Conservation (phyloP, 2,329 filamentous ascomycete genomes). For the Epichloe sibirici region DNA sequence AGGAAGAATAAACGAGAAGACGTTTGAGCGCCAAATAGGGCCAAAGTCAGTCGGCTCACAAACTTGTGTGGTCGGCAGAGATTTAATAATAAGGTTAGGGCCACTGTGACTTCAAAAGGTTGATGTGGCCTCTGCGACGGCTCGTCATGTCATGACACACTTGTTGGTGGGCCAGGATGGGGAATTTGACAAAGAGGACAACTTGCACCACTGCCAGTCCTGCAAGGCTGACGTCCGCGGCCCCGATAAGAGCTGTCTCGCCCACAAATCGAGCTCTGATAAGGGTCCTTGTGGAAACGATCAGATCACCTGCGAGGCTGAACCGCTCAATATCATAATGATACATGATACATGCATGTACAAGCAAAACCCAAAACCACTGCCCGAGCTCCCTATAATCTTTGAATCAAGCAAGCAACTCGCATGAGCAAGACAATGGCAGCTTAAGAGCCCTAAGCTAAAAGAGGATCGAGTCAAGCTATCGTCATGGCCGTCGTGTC, state of each 20-base stretch:
- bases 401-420: background rate
- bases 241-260: conserved; percentile 6
- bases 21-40: too few species aligned
- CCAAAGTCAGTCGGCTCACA: background rate
- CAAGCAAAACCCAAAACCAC: background rate
- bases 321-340: background rate
- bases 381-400: too few species aligned
- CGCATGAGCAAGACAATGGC: background rate
- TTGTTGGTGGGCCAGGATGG: conserved; percentile 2
- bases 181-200: conserved; percentile 22
- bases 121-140: conserved; percentile 22
- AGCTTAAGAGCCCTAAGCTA: background rate
- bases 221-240: background rate
- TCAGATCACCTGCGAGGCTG: background rate
- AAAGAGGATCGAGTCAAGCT: background rate
- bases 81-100: background rate
- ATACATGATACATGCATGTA: background rate
- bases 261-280: conserved; percentile 1
- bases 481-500: conserved; percentile 2
- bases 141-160: conserved; percentile 8
- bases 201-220: too few species aligned
- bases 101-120: conserved; percentile 11
- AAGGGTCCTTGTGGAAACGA: background rate
- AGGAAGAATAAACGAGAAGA: too few species aligned
- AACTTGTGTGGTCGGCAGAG: background rate